Evolutionary conservation across 2,329 filamentous ascomycete species (phyloP), one percentile per base, ranked within the genome.

Genomic region (Amylocarpus encephaloides): DNA sequence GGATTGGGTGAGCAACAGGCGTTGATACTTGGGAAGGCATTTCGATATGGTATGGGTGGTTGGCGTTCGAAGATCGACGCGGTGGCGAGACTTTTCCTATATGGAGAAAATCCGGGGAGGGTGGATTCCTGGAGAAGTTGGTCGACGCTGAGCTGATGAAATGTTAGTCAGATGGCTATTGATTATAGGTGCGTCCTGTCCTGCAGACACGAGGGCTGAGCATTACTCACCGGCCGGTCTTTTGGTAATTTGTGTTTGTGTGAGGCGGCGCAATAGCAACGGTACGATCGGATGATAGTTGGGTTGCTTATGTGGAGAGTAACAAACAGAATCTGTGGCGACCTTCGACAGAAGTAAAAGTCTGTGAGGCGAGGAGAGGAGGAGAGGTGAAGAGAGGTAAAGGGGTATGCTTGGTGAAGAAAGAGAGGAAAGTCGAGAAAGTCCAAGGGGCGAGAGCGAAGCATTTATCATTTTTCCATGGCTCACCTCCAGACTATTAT

Each of bases 1-100:
- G 63, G 35, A 76, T 46, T 6, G 63, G 64, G 9, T 55, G 40
- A 6, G 58, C 62, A 39, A 66, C 54, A 7, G 57, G 48, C 26
- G 60, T 62, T 48, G 54, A 51, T 15, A 58, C 59, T 59, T 64
- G 61, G 19, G 63, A 61, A 53, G 61, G 58, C 61, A 63, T 63
- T 56, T 48, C 62, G 45, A n/a, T 18, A 12, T 18, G 29, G 3
- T 43, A 19, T 29, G 16, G 18, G 32, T 41, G 38, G 10, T 50
- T 40, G 43, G 15, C 26, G 19, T 46, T 45, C 22, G 34, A 22
- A 18, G 32, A 44, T 7, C 13, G 15, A 32, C 10, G 19, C 40
- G 16, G 40, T 26, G 22, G 40, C 7, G 30, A 43, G 32, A 26
- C 26, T 32, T 38, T 22, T 40, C 26, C 39, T 44, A 29, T 38